Evolutionary conservation across 768 basidiomycete species (phyloP).

Genomic region (Coprinopsis cinerea): DNA sequence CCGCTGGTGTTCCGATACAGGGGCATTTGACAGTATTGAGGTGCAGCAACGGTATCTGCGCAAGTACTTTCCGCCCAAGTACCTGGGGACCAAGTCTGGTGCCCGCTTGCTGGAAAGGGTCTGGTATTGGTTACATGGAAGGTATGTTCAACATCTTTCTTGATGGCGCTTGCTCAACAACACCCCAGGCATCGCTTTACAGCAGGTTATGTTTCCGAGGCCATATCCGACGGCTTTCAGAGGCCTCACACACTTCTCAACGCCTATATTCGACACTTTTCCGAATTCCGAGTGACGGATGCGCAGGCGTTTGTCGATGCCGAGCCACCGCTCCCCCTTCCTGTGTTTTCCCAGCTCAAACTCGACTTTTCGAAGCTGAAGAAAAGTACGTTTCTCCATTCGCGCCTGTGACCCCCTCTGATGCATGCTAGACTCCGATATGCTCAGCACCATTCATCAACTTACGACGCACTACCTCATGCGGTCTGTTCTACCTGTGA

Average conservation of each 20-base stretch:
- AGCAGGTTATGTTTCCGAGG: conserved; percentile 35
- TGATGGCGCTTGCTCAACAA: neutral
- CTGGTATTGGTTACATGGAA: conserved; percentile 42
- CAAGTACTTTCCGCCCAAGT: conserved; percentile 29
- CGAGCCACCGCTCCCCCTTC: conserved; percentile 23
- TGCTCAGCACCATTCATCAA: conserved; percentile 33
- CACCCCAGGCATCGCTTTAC: conserved; percentile 38
- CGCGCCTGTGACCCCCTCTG: neutral
- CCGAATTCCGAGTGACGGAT: conserved; percentile 34
- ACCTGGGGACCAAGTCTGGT: conserved; percentile 25
- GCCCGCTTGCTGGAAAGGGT: conserved; percentile 30
- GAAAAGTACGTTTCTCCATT: conserved; percentile 25
- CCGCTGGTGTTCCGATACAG: conserved; percentile 40
- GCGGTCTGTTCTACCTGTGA: conserved; percentile 30
- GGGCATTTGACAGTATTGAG: conserved; percentile 31
- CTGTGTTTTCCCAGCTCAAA: conserved; percentile 30
- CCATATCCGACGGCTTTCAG: conserved; percentile 32
- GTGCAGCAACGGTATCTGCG: conserved; percentile 30
- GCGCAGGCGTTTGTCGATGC: conserved; percentile 23
- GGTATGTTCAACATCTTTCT: conserved; percentile 21
- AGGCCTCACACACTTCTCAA: conserved; percentile 35
- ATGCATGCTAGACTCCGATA: conserved; percentile 25
- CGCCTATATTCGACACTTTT: conserved; percentile 35
- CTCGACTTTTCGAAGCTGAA: conserved; percentile 37
- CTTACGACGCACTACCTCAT: conserved; percentile 35